A percentile compares a stretch with the other conserved stretches of the same genome.
Evolutionary conservation across 2,329 filamentous ascomycete genomes (phyloP).

Genomic region (Elsinoe fawcettii): DNA sequence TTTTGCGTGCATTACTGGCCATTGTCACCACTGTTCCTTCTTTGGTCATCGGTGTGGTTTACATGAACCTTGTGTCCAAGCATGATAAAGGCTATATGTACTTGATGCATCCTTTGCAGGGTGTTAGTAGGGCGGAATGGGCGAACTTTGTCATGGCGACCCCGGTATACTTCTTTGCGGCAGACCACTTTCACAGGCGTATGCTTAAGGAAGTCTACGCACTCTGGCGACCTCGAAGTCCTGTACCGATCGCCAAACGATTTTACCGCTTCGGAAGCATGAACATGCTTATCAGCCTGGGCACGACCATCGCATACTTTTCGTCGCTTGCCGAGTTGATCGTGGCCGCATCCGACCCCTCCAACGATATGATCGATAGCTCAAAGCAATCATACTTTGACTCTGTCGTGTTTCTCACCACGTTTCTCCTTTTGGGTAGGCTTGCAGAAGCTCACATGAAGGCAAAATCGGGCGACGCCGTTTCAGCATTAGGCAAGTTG

Average conservation of each 20-base stretch:
- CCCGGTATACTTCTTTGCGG: conserved; percentile 77
- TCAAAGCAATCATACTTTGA: conserved; percentile 62
- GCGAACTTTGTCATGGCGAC: conserved; percentile 74
- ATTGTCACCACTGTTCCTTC: conserved; percentile 67
- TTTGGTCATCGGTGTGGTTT: conserved; percentile 80
- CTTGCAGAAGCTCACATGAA: conserved; percentile 86
- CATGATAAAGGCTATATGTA: conserved; percentile 53
- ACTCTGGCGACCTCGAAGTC: conserved; percentile 70
- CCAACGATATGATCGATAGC: conserved; percentile 24
- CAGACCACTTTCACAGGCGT: conserved; percentile 74
- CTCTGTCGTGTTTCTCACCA: conserved; percentile 81
- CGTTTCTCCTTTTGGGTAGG: conserved; percentile 71
- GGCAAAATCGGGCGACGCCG: conserved; percentile 78
- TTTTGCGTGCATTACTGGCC: conserved; percentile 64
- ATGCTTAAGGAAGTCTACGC: conserved; percentile 70
- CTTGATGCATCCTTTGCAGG: conserved; percentile 53
- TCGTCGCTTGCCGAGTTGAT: conserved; percentile 71
- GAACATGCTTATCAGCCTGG: conserved; percentile 87
- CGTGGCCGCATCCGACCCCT: conserved; percentile 41
- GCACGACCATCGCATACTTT: conserved; percentile 80
- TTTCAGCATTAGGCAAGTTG: conserved; percentile 69
- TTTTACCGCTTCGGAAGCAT: conserved; percentile 92
- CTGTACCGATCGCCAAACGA: conserved; percentile 63
- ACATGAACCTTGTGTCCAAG: conserved; percentile 70
- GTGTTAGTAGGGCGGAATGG: conserved; percentile 67